phyloP scores from a whole-genome alignment of 257 asterid species.

The Solanum etuberosum region DNA sequence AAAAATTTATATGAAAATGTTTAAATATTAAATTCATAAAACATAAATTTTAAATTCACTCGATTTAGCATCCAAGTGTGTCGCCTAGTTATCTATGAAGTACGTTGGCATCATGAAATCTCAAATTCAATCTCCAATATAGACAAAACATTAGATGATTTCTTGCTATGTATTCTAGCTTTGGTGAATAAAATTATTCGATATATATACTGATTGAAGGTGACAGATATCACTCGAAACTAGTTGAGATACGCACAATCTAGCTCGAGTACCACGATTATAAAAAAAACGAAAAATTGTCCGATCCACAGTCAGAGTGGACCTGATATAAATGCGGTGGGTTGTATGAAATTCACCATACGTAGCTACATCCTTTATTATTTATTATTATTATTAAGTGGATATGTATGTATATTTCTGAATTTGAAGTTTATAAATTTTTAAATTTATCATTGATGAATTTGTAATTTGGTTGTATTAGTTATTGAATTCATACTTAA shows the following conservation, averaged over 20 bases:
- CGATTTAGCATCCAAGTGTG: background rate
- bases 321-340: background rate
- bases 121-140: background rate
- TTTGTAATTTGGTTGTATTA: background rate
- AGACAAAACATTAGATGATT: too few relatives aligned
- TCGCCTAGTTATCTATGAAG: too few relatives aligned
- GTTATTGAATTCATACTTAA: background rate
- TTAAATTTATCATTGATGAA: background rate
- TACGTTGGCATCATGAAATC: background rate
- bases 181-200: too few relatives aligned
- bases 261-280: too few relatives aligned
- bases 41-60: background rate
- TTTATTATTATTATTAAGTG: background rate
- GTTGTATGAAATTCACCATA: background rate
- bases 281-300: too few relatives aligned
- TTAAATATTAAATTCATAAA: background rate
- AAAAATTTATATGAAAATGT: background rate
- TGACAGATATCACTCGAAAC: too few relatives aligned
- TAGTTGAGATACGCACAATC: fast-evolving
- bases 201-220: too few relatives aligned
- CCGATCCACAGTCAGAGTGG: background rate
- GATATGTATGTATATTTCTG: background rate
- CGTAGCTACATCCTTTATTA: too few relatives aligned
- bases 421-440: background rate
- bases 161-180: too few relatives aligned